A percentile compares a stretch with the other conserved stretches of the same genome.
These are phyloP conservation scores for Euryodendron excelsum DNA, from an alignment of 148 eudicot species.

Conservation along the genomic window DNA sequence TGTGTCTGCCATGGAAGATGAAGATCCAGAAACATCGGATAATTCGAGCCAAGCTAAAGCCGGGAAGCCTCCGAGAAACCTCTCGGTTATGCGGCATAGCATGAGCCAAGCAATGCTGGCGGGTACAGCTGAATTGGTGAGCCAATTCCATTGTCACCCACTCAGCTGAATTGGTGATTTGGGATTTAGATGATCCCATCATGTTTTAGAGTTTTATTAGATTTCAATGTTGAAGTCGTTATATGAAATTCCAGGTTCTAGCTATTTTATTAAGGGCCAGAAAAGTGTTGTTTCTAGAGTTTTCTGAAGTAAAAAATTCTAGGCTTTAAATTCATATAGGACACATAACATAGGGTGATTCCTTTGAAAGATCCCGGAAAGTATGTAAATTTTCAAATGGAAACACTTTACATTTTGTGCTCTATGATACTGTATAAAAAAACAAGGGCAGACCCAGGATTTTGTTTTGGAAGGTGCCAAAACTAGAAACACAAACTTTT, in stretches of 20 bases:
- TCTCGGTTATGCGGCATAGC: conserved; percentile 44
- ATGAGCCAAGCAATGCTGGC: conserved; percentile 49
- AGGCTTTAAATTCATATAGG: not conserved
- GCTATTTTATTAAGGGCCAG: not conserved
- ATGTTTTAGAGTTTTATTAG: not conserved
- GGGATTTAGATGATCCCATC: not conserved
- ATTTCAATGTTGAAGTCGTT: not conserved
- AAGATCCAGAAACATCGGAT: conserved; percentile 27
- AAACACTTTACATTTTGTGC: too few relatives aligned
- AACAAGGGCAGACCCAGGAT: too few relatives aligned
- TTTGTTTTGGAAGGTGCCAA: too few relatives aligned
- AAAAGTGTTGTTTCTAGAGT: not conserved
- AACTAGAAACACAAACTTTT: too few relatives aligned
- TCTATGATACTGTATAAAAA: too few relatives aligned
- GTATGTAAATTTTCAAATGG: not conserved
- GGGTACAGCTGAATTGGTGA: conserved; percentile 36
- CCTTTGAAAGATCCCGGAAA: not conserved
- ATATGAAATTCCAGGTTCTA: not conserved
- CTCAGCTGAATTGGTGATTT: not conserved
- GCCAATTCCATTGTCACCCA: conserved; percentile 14
- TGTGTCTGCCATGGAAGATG: conserved; percentile 26
- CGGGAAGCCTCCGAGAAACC: conserved; percentile 51
- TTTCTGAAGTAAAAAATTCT: not conserved
- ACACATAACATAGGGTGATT: not conserved
- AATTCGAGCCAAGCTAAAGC: conserved; percentile 27